Percentiles rank a stretch among this genome's conserved stretches.
Conservation (phyloP, 2,329 filamentous ascomycete species). For the Sarocladium brachiariae region DNA sequence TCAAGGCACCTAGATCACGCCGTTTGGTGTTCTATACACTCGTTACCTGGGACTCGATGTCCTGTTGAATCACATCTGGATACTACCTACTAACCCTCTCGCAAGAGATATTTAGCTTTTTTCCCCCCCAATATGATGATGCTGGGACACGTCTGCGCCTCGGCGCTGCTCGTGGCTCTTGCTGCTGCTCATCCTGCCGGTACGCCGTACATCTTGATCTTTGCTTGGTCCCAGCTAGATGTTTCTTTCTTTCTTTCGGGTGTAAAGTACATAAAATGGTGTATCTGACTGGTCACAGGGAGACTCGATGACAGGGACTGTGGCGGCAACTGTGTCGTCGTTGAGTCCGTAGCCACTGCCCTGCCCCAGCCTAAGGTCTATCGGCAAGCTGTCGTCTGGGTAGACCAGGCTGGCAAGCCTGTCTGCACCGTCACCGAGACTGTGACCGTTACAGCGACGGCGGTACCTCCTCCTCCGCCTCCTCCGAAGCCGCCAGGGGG, state of each 20-base stretch:
- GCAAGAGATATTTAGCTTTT: too few species aligned
- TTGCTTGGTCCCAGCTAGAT: too few species aligned
- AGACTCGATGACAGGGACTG: constrained; percentile 4
- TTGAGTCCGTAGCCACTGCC: background rate
- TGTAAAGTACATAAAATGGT: background rate
- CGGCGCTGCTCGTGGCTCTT: background rate
- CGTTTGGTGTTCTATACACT: background rate
- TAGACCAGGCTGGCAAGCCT: background rate
- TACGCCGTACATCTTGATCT: background rate
- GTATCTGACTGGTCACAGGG: background rate
- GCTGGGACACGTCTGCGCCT: constrained; percentile 9
- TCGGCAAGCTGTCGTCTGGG: constrained; percentile 5
- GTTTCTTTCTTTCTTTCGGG: too few species aligned
- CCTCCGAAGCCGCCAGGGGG: background rate
- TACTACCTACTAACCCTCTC: background rate
- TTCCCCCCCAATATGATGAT: constrained; percentile 12
- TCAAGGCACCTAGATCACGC: background rate
- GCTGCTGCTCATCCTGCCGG: background rate
- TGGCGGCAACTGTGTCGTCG: background rate
- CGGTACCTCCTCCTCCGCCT: background rate
- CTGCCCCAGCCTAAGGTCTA: background rate
- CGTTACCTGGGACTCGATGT: constrained; percentile 5
- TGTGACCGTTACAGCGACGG: background rate
- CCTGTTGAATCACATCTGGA: background rate
- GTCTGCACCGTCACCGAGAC: constrained; percentile 8